A percentile compares a stretch with the other conserved stretches of the same genome.
These are phyloP conservation scores for Apocynum venetum DNA, from an alignment of 257 asterid species.

Conservation along the genomic window DNA sequence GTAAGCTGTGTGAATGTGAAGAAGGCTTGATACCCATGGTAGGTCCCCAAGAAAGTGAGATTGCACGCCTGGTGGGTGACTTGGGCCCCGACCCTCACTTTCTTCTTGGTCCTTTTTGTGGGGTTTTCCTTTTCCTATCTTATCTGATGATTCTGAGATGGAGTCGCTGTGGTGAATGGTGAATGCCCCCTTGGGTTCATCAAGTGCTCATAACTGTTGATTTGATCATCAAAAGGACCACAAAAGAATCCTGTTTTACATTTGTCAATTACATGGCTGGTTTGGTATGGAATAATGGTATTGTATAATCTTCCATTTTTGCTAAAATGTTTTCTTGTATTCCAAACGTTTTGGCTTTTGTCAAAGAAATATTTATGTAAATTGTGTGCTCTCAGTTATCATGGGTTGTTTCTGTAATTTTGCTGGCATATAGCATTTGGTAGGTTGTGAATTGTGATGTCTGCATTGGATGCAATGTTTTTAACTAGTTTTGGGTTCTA, in stretches of 20 bases:
- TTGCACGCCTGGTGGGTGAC: slow-evolving; percentile 34
- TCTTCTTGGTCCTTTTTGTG: slow-evolving; percentile 22
- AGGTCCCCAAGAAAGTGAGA: slow-evolving; percentile 28
- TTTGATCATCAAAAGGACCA: slow-evolving; percentile 16
- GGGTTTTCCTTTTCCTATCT: slow-evolving; percentile 11
- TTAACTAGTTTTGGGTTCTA: slow-evolving; percentile 9
- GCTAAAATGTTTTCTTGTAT: slow-evolving; percentile 4
- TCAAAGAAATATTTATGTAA: neutral
- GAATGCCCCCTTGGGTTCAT: neutral
- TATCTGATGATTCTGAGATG: slow-evolving; percentile 8
- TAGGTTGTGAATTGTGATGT: neutral
- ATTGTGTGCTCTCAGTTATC: neutral
- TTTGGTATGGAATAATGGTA: neutral
- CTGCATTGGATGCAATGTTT: neutral
- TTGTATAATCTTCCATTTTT: neutral
- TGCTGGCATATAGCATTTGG: no score
- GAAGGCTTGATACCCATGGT: slow-evolving; percentile 18
- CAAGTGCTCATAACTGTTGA: neutral
- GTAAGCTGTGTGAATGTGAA: slow-evolving; percentile 17
- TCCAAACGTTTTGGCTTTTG: slow-evolving; percentile 12
- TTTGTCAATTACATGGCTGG: neutral
- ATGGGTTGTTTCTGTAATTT: no score
- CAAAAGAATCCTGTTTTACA: neutral
- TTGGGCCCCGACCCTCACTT: slow-evolving; percentile 38
- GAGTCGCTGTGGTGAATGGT: slow-evolving; percentile 6